Conservation (phyloP, 257 asterid genomes). For the Solanum pimpinellifolium region DNA sequence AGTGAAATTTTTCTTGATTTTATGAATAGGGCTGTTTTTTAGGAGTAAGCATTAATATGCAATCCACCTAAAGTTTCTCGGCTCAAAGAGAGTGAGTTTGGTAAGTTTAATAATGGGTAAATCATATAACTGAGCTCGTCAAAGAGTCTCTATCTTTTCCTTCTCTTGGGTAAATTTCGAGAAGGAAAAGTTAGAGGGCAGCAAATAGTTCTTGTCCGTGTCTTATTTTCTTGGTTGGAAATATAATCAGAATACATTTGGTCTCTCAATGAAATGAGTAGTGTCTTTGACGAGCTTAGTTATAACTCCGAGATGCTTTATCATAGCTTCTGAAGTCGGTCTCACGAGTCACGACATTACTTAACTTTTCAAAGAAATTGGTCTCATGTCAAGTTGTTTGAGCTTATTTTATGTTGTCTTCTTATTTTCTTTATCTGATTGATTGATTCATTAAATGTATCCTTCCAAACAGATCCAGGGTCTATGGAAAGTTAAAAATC, state of each 20-base stretch:
- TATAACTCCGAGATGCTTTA: neutral
- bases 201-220: neutral
- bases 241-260: neutral
- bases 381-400: neutral
- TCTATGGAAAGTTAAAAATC: constrained; percentile 78
- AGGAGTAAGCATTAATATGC: neutral
- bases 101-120: neutral
- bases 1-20: neutral
- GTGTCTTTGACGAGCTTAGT: neutral
- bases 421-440: neutral
- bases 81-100: neutral
- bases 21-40: neutral
- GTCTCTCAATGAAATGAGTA: neutral
- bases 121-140: neutral
- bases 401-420: neutral
- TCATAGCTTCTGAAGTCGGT: neutral
- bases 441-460: neutral
- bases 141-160: neutral
- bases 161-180: neutral
- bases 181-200: neutral
- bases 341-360: neutral
- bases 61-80: neutral
- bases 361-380: neutral
- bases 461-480: constrained; percentile 58
- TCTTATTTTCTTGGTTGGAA: neutral